These are phyloP conservation scores for Notholithocarpus densiflorus DNA, from an alignment of 306 rosid species.

Conservation along the genomic window DNA sequence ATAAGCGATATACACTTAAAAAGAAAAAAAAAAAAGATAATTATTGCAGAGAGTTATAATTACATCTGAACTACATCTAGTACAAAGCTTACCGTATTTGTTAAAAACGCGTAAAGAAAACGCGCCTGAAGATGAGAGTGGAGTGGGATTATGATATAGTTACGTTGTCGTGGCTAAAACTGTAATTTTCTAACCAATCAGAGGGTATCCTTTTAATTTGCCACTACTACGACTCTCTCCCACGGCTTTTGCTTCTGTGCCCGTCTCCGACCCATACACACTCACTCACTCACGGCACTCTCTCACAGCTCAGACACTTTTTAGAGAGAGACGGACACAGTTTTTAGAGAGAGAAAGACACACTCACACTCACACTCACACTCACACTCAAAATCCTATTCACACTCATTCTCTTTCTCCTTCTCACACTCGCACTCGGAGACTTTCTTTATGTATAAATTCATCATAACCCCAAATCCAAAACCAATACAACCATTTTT, in stretches of 20 bases:
- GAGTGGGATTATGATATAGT: conserved; percentile 7
- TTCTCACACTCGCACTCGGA: neutral
- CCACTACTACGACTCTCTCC: too few species aligned
- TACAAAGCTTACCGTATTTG: neutral
- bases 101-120: neutral
- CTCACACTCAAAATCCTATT: conserved; percentile 7
- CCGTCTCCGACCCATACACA: conserved; percentile 36
- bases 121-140: neutral
- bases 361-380: neutral
- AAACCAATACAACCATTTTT: too few species aligned
- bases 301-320: neutral
- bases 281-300: neutral
- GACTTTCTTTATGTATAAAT: too few species aligned
- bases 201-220: neutral
- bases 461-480: too few species aligned
- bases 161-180: conserved; percentile 33
- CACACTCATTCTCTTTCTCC: neutral
- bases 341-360: neutral
- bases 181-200: neutral
- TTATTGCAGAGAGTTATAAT: too few species aligned
- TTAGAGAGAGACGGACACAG: neutral
- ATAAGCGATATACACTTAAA: too few species aligned
- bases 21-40: too few species aligned
- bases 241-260: conserved; percentile 19
- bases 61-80: too few species aligned